A percentile compares a stretch with the other conserved stretches of the same genome.
These are phyloP conservation scores for Emericellopsis atlantica DNA, from an alignment of 2,329 filamentous ascomycete species.

Conservation along the genomic window DNA sequence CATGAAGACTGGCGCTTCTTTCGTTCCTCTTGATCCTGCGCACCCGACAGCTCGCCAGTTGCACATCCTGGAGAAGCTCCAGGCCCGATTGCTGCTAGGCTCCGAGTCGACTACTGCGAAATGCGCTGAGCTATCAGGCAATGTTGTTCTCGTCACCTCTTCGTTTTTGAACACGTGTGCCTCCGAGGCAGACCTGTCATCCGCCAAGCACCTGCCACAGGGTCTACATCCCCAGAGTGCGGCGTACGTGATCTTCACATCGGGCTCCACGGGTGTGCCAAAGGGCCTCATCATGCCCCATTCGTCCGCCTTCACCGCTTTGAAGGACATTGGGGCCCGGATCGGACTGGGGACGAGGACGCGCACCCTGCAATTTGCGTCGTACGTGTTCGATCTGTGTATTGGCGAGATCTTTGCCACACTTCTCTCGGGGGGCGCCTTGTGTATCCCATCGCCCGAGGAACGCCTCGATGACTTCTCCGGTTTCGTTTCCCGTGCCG, in stretches of 20 bases:
- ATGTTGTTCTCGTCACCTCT: constrained; percentile 1
- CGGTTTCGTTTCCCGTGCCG: not conserved
- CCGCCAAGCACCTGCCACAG: constrained; percentile 25
- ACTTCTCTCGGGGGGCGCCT: constrained; percentile 16
- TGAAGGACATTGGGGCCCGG: not conserved
- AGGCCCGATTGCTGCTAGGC: not conserved
- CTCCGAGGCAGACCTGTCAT: constrained; percentile 12
- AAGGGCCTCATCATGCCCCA: constrained; percentile 6
- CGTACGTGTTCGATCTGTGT: constrained; percentile 3
- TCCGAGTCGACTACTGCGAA: constrained; percentile 14
- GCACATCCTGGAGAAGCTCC: not conserved
- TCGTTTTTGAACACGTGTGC: not conserved
- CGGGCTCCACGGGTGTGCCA: constrained; percentile 5
- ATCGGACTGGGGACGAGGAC: not conserved
- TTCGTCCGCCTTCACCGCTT: not conserved
- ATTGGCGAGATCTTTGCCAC: constrained; percentile 1
- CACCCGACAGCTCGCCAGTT: not conserved
- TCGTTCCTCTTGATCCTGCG: constrained; percentile 7
- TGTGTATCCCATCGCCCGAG: constrained; percentile 24
- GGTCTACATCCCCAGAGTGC: not conserved
- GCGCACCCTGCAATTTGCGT: not conserved
- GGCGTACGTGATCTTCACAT: constrained; percentile 7
- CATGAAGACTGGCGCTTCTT: constrained; percentile 11
- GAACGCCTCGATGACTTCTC: not conserved
- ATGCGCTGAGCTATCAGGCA: constrained; percentile 4